Conservation (phyloP, 1,139 yeast species). For the Sugiyamaella neomexicana region DNA sequence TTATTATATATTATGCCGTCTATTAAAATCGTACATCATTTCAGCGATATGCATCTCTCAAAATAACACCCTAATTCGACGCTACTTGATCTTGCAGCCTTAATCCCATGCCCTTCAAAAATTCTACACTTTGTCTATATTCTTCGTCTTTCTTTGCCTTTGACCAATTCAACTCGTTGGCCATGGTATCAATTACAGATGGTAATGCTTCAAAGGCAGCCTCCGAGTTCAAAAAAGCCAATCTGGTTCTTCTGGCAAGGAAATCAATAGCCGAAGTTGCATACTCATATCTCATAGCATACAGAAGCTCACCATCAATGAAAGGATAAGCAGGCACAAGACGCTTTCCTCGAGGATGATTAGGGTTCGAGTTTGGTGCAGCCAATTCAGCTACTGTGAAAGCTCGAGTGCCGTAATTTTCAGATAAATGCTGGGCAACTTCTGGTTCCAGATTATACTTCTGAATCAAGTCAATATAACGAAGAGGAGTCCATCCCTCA, state of each 20-base stretch:
- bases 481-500: conserved; percentile 60
- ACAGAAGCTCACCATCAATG: conserved; percentile 87
- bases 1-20: conserved; percentile 10
- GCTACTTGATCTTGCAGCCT: conserved; percentile 7
- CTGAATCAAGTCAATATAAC: conserved; percentile 79
- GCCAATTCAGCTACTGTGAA: conserved; percentile 62
- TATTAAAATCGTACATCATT: conserved; percentile 4
- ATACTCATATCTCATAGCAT: conserved; percentile 80
- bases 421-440: conserved; percentile 79
- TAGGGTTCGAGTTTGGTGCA: conserved; percentile 17
- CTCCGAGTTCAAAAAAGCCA: conserved; percentile 86
- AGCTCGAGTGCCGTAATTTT: conserved; percentile 89
- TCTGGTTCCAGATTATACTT: conserved; percentile 70
- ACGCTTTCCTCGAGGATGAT: conserved; percentile 37
- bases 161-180: conserved; percentile 74
- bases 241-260: conserved; percentile 89
- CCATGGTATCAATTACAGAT: conserved; percentile 84
- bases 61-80: background rate
- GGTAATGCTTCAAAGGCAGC: conserved; percentile 82
- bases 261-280: conserved; percentile 87
- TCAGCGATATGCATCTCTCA: background rate
- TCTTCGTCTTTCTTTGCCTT: conserved; percentile 58
- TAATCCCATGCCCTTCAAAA: conserved; percentile 46
- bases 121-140: conserved; percentile 40
- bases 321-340: conserved; percentile 72